Conservation (phyloP, 2,329 filamentous ascomycete species). For the Colletotrichum liaoningense region DNA sequence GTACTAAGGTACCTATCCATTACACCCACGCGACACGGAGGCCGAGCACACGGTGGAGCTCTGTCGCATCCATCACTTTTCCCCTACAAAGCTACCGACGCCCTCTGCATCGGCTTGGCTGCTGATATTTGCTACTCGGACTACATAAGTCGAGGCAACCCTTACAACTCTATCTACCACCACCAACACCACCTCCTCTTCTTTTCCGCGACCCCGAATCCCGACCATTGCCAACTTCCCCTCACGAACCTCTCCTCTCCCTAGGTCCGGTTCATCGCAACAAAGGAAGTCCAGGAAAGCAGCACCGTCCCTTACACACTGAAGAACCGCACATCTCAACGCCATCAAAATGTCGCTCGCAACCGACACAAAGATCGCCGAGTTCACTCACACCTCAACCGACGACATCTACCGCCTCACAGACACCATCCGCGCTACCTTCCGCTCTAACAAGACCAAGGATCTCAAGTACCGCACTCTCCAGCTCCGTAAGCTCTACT, state of each 20-base stretch:
- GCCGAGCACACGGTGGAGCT: conserved; percentile 33
- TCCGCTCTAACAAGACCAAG: conserved; percentile 83
- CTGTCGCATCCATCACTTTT: conserved; percentile 20
- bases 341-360: conserved; percentile 50
- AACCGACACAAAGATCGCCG: conserved; percentile 50
- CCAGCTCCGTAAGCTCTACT: conserved; percentile 95
- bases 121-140: conserved; percentile 25
- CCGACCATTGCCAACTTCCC: conserved; percentile 26
- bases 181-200: neutral
- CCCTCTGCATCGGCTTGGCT: conserved; percentile 15
- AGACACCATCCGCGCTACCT: conserved; percentile 74
- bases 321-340: conserved; percentile 4
- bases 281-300: neutral
- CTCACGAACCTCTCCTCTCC: conserved; percentile 28
- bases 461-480: conserved; percentile 82
- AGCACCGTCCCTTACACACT: neutral
- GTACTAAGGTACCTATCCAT: neutral
- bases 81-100: conserved; percentile 16
- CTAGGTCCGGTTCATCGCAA: neutral
- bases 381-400: conserved; percentile 71
- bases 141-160: conserved; percentile 30
- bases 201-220: conserved; percentile 15
- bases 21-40: conserved; percentile 24
- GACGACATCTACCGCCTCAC: conserved; percentile 74
- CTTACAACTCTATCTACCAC: conserved; percentile 12